Evolutionary conservation across 495 filamentous ascomycete genomes (phyloP).

Genomic region (Penicillium malachiteum): DNA sequence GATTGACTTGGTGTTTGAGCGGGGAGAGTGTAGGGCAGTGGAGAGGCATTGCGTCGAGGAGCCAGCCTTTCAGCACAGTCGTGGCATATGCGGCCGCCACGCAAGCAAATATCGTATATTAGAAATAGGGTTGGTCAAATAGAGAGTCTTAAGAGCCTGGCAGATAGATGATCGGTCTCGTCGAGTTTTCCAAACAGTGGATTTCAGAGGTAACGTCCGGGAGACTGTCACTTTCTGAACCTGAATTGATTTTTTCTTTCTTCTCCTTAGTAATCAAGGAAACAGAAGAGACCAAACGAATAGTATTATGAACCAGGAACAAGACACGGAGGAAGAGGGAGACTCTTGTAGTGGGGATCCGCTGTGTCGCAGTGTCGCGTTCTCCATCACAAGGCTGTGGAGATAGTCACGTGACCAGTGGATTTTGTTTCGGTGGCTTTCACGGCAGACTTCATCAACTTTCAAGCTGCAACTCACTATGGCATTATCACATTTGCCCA

Average conservation of each 20-base stretch:
- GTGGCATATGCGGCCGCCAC: conserved; percentile 45
- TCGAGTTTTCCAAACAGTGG: conserved; percentile 2
- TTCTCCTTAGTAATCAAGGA: too few relatives aligned
- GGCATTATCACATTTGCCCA: conserved; percentile 37
- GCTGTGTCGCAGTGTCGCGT: too few relatives aligned
- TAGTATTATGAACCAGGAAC: too few relatives aligned
- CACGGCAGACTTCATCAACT: conserved; percentile 7
- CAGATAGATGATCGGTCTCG: background rate
- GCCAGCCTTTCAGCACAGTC: conserved; percentile 41
- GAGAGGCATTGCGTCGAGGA: conserved; percentile 45
- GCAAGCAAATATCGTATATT: conserved; percentile 16
- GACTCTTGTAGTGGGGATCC: too few relatives aligned
- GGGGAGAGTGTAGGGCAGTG: conserved; percentile 38
- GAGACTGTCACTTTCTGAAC: too few relatives aligned
- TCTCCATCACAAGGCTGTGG: conserved; percentile 14
- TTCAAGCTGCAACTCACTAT: conserved; percentile 24
- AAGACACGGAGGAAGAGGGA: too few relatives aligned
- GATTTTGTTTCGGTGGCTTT: conserved; percentile 22
- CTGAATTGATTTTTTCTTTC: too few relatives aligned
- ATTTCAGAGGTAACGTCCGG: too few relatives aligned
- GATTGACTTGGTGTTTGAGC: conserved; percentile 25
- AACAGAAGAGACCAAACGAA: background rate
- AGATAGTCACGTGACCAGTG: conserved; percentile 28
- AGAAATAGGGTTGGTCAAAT: background rate
- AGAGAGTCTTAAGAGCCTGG: background rate